Evolutionary conservation across 108 stramenopile species (phyloP).

Genomic region (Skeletonema marinoi): DNA sequence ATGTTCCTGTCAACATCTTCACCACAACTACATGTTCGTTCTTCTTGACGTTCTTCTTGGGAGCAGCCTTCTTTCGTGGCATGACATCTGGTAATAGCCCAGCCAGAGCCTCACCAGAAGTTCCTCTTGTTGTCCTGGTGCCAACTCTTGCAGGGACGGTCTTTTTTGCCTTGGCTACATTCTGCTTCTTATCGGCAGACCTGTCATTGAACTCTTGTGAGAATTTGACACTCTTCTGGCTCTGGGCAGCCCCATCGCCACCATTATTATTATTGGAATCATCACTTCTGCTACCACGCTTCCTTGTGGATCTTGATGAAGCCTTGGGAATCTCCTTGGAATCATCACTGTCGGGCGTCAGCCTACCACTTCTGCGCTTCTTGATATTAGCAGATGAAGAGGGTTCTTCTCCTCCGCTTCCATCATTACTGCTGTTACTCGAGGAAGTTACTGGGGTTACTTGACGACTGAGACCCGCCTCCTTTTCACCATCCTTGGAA

Average conservation of each 20-base stretch:
- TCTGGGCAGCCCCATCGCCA: slow-evolving; percentile 14
- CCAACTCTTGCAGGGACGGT: not conserved
- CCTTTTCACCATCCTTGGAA: not conserved
- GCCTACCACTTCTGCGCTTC: slow-evolving; percentile 6
- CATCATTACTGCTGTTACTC: slow-evolving; percentile 9
- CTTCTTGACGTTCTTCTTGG: slow-evolving; percentile 41
- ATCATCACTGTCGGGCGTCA: slow-evolving; percentile 9
- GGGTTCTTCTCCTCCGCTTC: not conserved
- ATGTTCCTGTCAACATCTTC: slow-evolving; percentile 64
- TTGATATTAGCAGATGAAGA: not conserved
- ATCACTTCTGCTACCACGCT: slow-evolving; percentile 27
- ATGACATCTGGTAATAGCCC: slow-evolving; percentile 10
- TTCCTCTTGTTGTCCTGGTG: slow-evolving; percentile 17
- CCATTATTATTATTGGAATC: slow-evolving; percentile 16
- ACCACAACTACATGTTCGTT: slow-evolving; percentile 56
- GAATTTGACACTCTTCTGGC: slow-evolving; percentile 38
- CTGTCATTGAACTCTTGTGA: slow-evolving; percentile 40
- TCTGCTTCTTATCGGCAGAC: slow-evolving; percentile 8
- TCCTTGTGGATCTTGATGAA: not conserved
- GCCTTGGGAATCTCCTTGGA: slow-evolving; percentile 3
- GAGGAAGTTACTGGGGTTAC: not conserved
- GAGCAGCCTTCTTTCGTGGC: slow-evolving; percentile 11
- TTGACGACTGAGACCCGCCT: no score
- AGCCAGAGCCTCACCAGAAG: slow-evolving; percentile 18
- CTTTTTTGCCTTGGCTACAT: not conserved